Percentiles rank a stretch among this genome's conserved stretches.
Conservation (phyloP, 140 eudicot species). For the Anethum foeniculum region DNA sequence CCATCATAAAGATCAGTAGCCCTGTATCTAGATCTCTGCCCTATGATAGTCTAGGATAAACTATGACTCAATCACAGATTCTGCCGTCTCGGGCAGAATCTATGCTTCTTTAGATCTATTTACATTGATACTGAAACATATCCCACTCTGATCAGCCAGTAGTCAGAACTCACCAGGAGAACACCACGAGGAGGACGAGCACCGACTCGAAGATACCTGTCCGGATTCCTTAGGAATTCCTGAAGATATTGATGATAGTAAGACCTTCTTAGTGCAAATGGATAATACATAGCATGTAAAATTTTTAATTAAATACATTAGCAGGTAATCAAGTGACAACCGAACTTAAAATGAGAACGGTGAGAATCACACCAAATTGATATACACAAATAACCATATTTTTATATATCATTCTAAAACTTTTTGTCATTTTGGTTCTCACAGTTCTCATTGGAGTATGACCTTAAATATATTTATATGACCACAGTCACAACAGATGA, state of each 20-base stretch:
- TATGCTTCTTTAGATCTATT: not conserved
- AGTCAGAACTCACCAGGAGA: conserved; percentile 63
- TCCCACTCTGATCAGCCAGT: not conserved
- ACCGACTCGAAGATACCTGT: conserved; percentile 71
- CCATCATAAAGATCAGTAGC: not conserved
- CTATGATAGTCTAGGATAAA: not conserved
- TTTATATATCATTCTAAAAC: no score
- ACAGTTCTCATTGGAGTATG: not conserved
- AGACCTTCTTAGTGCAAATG: conserved; percentile 10
- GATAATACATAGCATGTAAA: not conserved
- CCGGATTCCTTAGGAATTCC: conserved; percentile 98
- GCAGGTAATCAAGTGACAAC: no score
- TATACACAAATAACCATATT: no score
- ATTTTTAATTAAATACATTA: not conserved
- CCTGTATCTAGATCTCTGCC: not conserved
- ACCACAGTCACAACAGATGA: not conserved
- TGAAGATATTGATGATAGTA: conserved; percentile 18
- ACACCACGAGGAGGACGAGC: conserved; percentile 99
- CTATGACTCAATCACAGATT: not conserved
- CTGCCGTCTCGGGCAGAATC: not conserved
- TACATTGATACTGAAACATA: not conserved
- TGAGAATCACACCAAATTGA: not conserved
- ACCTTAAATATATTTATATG: not conserved
- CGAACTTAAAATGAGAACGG: not conserved
- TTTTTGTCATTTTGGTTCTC: not conserved